These are phyloP conservation scores for Jatropha multifida DNA, from an alignment of 441 rosid species.

Conservation along the genomic window DNA sequence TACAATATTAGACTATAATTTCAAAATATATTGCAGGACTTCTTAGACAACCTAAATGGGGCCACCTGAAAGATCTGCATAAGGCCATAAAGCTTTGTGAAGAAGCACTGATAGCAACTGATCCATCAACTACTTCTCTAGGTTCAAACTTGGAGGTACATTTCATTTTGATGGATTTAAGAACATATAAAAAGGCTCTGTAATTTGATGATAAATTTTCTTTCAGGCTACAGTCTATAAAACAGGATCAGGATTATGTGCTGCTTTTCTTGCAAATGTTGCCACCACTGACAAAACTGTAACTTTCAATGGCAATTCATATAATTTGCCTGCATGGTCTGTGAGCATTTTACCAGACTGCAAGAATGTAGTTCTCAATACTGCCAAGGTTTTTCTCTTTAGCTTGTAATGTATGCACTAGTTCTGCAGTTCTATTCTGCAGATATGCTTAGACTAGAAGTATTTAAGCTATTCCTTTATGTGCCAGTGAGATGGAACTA, in stretches of 20 bases:
- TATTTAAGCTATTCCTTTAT: not conserved
- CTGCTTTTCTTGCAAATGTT: constrained; percentile 75
- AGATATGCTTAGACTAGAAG: not conserved
- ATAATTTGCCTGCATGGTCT: constrained; percentile 59
- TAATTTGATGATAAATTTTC: not conserved
- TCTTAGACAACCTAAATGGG: constrained; percentile 68
- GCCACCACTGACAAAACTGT: constrained; percentile 40
- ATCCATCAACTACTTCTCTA: constrained; percentile 30
- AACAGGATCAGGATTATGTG: constrained; percentile 49
- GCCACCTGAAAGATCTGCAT: constrained; percentile 78
- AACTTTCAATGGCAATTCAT: constrained; percentile 47
- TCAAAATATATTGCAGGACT: constrained; percentile 41
- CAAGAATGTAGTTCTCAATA: constrained; percentile 71
- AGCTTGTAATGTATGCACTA: not conserved
- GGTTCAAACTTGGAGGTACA: constrained; percentile 57
- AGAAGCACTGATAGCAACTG: constrained; percentile 56
- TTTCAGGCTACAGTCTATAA: constrained; percentile 55
- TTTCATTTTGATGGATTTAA: not conserved
- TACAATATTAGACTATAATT: constrained; percentile 9
- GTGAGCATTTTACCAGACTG: constrained; percentile 89
- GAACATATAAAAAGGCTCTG: constrained; percentile 1
- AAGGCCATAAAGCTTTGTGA: constrained; percentile 60
- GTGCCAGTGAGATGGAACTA: not conserved
- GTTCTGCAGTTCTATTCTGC: constrained; percentile 4
- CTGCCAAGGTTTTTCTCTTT: constrained; percentile 72